These are phyloP conservation scores for Pestalotiopsis sp. DNA, from an alignment of 2,329 filamentous ascomycete genomes.

Conservation along the genomic window DNA sequence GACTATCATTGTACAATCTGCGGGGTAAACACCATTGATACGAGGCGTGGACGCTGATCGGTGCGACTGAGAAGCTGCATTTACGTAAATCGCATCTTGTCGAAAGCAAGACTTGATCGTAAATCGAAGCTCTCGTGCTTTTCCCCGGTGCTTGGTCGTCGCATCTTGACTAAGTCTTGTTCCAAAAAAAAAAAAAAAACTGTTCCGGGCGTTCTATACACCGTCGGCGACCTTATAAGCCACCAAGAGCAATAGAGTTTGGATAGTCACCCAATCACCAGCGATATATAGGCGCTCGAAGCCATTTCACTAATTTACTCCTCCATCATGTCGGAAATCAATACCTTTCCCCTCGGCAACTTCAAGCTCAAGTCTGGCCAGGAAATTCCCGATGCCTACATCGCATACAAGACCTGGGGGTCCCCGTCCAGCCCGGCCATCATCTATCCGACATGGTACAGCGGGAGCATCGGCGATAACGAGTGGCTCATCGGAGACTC, in stretches of 20 bases:
- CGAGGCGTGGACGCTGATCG: not conserved
- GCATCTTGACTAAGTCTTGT: not conserved
- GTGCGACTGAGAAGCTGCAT: not conserved
- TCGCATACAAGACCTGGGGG: conserved; percentile 79
- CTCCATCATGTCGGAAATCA: conserved; percentile 14
- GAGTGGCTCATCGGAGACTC: conserved; percentile 70
- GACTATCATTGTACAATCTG: not conserved
- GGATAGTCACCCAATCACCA: not conserved
- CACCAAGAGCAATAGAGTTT: not conserved
- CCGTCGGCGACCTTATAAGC: not conserved
- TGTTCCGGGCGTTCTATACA: not conserved
- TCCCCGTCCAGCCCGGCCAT: conserved; percentile 61
- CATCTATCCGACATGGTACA: conserved; percentile 77
- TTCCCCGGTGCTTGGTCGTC: not conserved
- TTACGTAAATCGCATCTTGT: not conserved
- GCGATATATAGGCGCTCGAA: not conserved
- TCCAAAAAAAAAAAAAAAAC: not conserved
- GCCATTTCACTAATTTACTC: not conserved
- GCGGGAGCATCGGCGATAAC: conserved; percentile 64
- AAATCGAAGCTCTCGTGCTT: not conserved
- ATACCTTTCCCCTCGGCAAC: conserved; percentile 61
- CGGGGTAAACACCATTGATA: conserved; percentile 4
- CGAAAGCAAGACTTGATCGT: not conserved
- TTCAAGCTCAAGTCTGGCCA: conserved; percentile 66
- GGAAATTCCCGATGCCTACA: conserved; percentile 62